These are phyloP conservation scores for Amauroascus niger DNA, from an alignment of 2,329 filamentous ascomycete species.

Conservation along the genomic window DNA sequence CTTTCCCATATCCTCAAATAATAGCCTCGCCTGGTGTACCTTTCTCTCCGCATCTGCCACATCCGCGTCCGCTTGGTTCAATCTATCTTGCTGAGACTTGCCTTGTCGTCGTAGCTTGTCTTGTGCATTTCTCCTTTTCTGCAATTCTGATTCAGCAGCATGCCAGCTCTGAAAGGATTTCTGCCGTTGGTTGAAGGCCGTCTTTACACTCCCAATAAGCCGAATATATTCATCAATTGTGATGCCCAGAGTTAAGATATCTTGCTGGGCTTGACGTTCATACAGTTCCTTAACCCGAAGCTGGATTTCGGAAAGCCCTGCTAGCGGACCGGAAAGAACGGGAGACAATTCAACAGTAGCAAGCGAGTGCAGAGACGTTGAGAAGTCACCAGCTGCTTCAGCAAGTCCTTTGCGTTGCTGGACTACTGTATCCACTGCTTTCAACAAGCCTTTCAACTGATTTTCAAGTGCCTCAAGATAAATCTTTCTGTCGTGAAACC, in stretches of 20 bases:
- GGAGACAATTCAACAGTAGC: conserved; percentile 88
- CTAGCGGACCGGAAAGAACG: conserved; percentile 75
- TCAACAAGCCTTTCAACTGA: conserved; percentile 80
- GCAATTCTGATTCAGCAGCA: conserved; percentile 74
- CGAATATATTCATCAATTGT: conserved; percentile 98
- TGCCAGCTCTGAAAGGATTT: conserved; percentile 96
- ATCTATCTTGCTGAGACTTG: conserved; percentile 86
- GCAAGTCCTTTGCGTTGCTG: conserved; percentile 85
- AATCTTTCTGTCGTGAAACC: conserved; percentile 94
- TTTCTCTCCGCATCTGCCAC: conserved; percentile 91
- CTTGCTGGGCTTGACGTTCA: conserved; percentile 92
- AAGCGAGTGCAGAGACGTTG: conserved; percentile 80
- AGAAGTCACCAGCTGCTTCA: conserved; percentile 88
- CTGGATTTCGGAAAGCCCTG: conserved; percentile 86
- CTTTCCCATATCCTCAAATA: conserved; percentile 96
- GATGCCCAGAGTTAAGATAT: conserved; percentile 90
- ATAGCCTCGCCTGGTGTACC: conserved; percentile 75
- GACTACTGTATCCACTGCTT: conserved; percentile 89
- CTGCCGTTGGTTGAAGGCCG: conserved; percentile 81
- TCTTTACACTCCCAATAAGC: conserved; percentile 88
- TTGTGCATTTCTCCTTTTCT: conserved; percentile 78
- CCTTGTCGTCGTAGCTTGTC: conserved; percentile 94
- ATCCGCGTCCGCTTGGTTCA: conserved; percentile 85
- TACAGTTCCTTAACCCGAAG: conserved; percentile 91
- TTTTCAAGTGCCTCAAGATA: conserved; percentile 91